These are phyloP conservation scores for Puccinellia tenuiflora DNA, from an alignment of 176 grass and related monocot species.

Conservation along the genomic window DNA sequence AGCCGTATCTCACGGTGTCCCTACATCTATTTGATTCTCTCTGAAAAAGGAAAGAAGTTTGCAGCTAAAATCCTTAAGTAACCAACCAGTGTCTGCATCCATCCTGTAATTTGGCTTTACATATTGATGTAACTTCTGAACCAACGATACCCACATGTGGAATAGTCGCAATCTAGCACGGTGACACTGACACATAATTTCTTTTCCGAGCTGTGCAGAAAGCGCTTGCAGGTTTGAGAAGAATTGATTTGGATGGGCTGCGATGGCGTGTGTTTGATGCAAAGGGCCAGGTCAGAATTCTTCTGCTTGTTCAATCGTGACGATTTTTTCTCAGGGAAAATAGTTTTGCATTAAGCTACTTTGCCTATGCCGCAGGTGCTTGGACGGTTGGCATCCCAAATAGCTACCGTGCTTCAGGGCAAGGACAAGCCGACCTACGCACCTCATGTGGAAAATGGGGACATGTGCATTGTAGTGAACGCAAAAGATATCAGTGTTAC, in stretches of 20 bases:
- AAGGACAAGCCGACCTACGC: slow-evolving; percentile 97
- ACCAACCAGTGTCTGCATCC: not conserved
- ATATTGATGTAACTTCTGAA: not conserved
- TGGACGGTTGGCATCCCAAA: slow-evolving; percentile 83
- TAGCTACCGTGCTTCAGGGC: slow-evolving; percentile 79
- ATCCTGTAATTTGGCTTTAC: not conserved
- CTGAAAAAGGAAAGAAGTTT: not conserved
- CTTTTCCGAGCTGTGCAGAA: slow-evolving; percentile 45
- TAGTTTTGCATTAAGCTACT: not conserved
- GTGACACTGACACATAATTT: not conserved
- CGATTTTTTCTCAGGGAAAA: not conserved
- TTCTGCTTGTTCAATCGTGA: not conserved
- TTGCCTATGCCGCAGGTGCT: slow-evolving; percentile 49
- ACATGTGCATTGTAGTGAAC: slow-evolving; percentile 95
- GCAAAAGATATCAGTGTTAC: slow-evolving; percentile 85
- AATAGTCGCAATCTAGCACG: not conserved
- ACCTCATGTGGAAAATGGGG: slow-evolving; percentile 82
- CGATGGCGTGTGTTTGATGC: slow-evolving; percentile 97
- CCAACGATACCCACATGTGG: not conserved
- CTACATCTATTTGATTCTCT: not conserved
- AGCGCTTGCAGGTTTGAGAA: slow-evolving; percentile 89
- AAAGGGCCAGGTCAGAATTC: slow-evolving; percentile 66
- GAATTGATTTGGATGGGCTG: slow-evolving; percentile 85
- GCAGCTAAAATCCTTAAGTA: not conserved
- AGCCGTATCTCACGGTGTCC: too few species aligned